Percentiles rank a stretch among this genome's conserved stretches.
Evolutionary conservation across 352 stramenopile species (phyloP).

Genomic region (Phytophthora nicotianae): DNA sequence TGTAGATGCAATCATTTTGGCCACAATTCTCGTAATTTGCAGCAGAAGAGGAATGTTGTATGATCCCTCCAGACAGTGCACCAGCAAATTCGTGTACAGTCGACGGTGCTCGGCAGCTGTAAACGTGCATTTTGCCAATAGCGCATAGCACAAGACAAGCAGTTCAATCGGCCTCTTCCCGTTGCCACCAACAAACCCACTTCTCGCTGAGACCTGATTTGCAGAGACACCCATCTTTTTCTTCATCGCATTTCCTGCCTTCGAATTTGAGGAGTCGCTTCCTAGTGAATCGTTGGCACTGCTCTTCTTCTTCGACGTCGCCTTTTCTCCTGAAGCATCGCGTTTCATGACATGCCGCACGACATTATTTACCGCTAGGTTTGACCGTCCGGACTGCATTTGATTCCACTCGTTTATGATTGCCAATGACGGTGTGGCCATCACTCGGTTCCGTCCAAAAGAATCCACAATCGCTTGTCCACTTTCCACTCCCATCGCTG

Average conservation of each 20-base stretch:
- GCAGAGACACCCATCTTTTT: constrained; percentile 42
- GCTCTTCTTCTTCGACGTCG: constrained; percentile 59
- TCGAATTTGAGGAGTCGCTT: constrained; percentile 28
- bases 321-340: constrained; percentile 56
- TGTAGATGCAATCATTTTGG: constrained; percentile 60
- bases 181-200: constrained; percentile 18
- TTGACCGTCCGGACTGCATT: constrained; percentile 73
- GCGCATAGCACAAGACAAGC: constrained; percentile 77
- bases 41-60: constrained; percentile 84
- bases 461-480: constrained; percentile 61
- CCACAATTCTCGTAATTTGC: constrained; percentile 83
- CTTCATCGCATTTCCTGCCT: constrained; percentile 40
- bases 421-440: constrained; percentile 86
- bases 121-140: constrained; percentile 86
- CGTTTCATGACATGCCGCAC: constrained; percentile 70
- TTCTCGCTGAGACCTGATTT: constrained; percentile 29
- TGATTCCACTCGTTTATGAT: constrained; percentile 86
- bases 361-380: constrained; percentile 82
- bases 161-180: constrained; percentile 81
- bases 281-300: constrained; percentile 24
- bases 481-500: constrained; percentile 42
- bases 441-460: constrained; percentile 83
- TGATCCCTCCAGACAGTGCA: constrained; percentile 87
- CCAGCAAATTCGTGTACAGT: constrained; percentile 82
- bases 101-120: constrained; percentile 70